Percentiles rank a stretch among this genome's conserved stretches.
Evolutionary conservation across 257 asterid genomes (phyloP).

Genomic region (Coffea eugenioides): DNA sequence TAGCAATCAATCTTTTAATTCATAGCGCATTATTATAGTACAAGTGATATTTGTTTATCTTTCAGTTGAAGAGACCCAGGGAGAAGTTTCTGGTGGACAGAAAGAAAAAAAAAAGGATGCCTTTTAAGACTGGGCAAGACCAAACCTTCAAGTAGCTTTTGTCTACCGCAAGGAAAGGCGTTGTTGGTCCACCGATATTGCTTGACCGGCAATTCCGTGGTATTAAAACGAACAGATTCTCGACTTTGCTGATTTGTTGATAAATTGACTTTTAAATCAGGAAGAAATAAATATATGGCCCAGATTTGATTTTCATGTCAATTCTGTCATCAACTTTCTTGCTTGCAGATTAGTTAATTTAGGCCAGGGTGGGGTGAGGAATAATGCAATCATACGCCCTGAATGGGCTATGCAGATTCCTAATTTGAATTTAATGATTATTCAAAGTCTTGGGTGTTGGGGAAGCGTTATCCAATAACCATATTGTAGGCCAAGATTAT

Average conservation of each 20-base stretch:
- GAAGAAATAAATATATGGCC: not conserved
- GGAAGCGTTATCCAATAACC: not conserved
- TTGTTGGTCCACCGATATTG: slow-evolving; percentile 23
- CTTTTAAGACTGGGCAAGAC: slow-evolving; percentile 48
- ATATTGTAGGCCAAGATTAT: slow-evolving; percentile 2
- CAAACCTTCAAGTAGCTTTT: slow-evolving; percentile 35
- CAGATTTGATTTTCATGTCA: not conserved
- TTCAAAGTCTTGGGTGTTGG: not conserved
- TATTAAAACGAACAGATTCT: not conserved
- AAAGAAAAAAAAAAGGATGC: slow-evolving; percentile 14
- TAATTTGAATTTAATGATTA: not conserved
- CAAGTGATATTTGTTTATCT: not conserved
- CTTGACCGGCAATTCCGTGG: not conserved
- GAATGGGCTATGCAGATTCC: slow-evolving; percentile 17
- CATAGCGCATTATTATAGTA: not conserved
- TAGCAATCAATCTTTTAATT: not conserved
- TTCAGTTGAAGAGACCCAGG: slow-evolving; percentile 33
- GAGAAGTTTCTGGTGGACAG: slow-evolving; percentile 10
- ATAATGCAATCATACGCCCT: slow-evolving; percentile 8
- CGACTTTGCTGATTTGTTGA: not conserved
- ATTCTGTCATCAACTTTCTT: not conserved
- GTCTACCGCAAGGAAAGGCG: slow-evolving; percentile 31
- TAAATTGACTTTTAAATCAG: not conserved
- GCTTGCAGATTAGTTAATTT: not conserved
- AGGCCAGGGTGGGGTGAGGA: not conserved